Conservation (phyloP, 2,329 filamentous ascomycete genomes). For the Aspergillus sp. region DNA sequence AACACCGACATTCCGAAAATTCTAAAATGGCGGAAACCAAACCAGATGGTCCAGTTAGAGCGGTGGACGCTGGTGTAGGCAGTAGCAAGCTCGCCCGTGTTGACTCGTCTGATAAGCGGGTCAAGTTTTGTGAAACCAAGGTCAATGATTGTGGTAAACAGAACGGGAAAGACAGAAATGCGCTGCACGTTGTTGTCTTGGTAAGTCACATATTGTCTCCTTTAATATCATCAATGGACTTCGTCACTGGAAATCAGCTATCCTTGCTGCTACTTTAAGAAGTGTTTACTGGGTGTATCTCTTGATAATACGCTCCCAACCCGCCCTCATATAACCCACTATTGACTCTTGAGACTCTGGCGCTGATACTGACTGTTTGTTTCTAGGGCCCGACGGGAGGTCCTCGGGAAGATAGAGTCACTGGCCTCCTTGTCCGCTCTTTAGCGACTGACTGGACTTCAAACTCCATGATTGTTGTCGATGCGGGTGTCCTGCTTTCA, state of each 20-base stretch:
- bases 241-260: constrained; percentile 1
- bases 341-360: constrained; percentile 14
- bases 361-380: constrained; percentile 29
- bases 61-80: too few relatives aligned
- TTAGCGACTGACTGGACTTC: constrained; percentile 74
- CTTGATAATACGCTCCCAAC: background rate
- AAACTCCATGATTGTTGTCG: constrained; percentile 84
- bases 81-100: too few relatives aligned
- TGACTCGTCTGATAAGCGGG: background rate
- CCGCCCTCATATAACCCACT: background rate
- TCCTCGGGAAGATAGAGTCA: constrained; percentile 84
- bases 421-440: constrained; percentile 84
- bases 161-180: background rate
- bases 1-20: background rate
- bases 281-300: background rate
- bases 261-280: background rate
- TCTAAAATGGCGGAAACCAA: background rate
- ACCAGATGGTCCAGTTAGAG: too few relatives aligned
- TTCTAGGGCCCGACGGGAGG: constrained; percentile 82
- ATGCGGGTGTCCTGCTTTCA: constrained; percentile 86
- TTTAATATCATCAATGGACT: background rate
- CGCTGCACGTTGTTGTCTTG: constrained; percentile 70
- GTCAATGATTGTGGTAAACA: background rate
- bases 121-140: background rate
- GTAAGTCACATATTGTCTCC: constrained; percentile 52